Conservation (phyloP, 768 basidiomycete species). For the Boletus subparvulus region DNA sequence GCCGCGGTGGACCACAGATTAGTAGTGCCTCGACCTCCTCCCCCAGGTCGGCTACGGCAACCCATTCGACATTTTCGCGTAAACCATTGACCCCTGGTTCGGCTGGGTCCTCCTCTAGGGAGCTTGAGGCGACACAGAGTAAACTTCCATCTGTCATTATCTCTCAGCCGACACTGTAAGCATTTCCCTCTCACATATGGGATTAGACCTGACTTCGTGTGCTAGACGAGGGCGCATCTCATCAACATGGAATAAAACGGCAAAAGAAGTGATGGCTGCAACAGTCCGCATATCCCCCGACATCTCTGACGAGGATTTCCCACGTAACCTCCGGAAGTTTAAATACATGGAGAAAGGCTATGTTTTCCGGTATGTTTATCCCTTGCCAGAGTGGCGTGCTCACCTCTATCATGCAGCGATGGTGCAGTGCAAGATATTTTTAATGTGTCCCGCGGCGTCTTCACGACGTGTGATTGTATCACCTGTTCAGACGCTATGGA, state of each 20-base stretch:
- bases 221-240: conserved; percentile 28
- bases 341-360: conserved; percentile 56
- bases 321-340: conserved; percentile 44
- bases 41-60: neutral
- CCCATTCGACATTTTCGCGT: conserved; percentile 3
- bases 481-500: conserved; percentile 31
- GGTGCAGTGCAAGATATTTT: conserved; percentile 17
- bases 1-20: conserved; percentile 3
- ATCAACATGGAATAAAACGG: conserved; percentile 32
- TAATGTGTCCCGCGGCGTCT: conserved; percentile 31
- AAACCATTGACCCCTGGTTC: conserved; percentile 12
- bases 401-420: conserved; percentile 15
- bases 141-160: conserved; percentile 18
- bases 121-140: neutral
- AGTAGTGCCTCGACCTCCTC: conserved; percentile 9
- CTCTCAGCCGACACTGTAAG: conserved; percentile 25
- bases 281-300: conserved; percentile 34
- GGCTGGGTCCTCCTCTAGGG: conserved; percentile 14
- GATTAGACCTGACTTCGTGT: conserved; percentile 1
- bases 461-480: conserved; percentile 47
- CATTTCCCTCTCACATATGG: neutral
- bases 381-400: conserved; percentile 4
- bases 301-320: conserved; percentile 40
- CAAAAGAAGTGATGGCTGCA: conserved; percentile 29
- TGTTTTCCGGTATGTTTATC: conserved; percentile 39